phyloP scores from a whole-genome alignment of 2,329 filamentous ascomycete genomes.

The Trichoderma oligosporum region DNA sequence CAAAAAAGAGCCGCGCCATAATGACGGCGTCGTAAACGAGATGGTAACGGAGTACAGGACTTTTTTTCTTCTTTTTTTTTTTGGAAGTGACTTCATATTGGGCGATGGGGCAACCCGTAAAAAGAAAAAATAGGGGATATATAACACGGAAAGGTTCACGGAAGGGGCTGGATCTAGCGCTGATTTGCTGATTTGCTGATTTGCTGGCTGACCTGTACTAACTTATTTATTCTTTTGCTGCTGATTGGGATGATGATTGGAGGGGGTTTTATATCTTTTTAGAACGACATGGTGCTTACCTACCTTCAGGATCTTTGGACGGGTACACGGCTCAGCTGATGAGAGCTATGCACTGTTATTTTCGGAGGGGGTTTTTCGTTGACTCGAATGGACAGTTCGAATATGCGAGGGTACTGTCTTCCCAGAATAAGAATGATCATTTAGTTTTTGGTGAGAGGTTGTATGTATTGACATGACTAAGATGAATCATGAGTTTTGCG shows the following conservation, averaged over 20 bases:
- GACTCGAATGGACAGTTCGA: no score
- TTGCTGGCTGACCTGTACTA: conserved; percentile 9
- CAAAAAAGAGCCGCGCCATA: conserved; percentile 45
- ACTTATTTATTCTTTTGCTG: not conserved
- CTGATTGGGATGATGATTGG: not conserved
- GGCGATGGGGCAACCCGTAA: conserved; percentile 13
- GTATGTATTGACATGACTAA: not conserved
- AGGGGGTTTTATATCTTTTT: no score
- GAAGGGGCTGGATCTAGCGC: conserved; percentile 18
- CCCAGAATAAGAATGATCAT: no score
- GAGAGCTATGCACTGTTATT: no score
- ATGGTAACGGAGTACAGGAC: conserved; percentile 1
- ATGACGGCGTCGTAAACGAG: conserved; percentile 4
- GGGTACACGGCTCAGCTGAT: no score
- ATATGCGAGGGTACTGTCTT: no score
- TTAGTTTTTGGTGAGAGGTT: no score
- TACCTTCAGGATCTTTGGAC: no score
- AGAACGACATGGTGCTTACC: no score
- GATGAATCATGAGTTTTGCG: not conserved
- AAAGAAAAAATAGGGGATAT: not conserved
- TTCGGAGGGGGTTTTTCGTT: no score
- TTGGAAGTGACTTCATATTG: conserved; percentile 3
- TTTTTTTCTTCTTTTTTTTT: not conserved
- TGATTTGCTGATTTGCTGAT: conserved; percentile 19
- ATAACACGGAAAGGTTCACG: not conserved